A percentile compares a stretch with the other conserved stretches of the same genome.
phyloP scores from a whole-genome alignment of 352 stramenopile genomes.

The Globisporangium mamillatum region DNA sequence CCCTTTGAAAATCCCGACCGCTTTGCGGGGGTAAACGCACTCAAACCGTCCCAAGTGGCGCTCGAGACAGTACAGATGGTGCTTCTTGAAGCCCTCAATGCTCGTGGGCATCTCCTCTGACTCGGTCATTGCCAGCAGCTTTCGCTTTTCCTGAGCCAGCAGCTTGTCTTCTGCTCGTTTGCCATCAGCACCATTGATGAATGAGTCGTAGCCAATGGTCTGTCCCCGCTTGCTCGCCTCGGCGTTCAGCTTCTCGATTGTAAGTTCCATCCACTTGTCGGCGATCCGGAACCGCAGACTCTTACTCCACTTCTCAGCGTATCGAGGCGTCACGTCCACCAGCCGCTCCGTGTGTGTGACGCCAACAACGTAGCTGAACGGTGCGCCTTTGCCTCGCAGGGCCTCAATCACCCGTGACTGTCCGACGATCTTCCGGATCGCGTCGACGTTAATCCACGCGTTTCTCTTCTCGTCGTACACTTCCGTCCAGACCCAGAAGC shows the following conservation, averaged over 20 bases:
- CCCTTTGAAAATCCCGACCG: conserved; percentile 76
- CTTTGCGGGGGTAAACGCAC: conserved; percentile 64
- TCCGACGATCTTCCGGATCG: conserved; percentile 39
- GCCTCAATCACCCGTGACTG: conserved; percentile 47
- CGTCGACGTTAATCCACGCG: conserved; percentile 65
- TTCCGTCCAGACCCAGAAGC: conserved; percentile 65
- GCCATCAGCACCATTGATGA: not conserved
- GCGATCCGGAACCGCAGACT: conserved; percentile 47
- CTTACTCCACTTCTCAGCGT: conserved; percentile 65
- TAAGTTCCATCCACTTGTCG: conserved; percentile 45
- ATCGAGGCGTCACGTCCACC: conserved; percentile 65
- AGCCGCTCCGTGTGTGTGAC: conserved; percentile 46
- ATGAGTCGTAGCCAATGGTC: not conserved
- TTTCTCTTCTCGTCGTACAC: conserved; percentile 49
- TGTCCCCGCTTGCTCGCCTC: not conserved
- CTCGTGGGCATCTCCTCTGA: conserved; percentile 72
- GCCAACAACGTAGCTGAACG: conserved; percentile 64
- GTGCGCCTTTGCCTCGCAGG: conserved; percentile 39
- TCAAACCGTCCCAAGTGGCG: conserved; percentile 62
- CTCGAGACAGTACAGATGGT: conserved; percentile 79
- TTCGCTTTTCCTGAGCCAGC: conserved; percentile 39
- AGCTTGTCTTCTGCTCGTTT: conserved; percentile 16
- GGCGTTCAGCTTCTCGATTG: conserved; percentile 42
- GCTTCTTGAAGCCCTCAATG: conserved; percentile 74
- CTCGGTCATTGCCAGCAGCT: conserved; percentile 27